Base-by-base conservation (phyloP, 2,329 filamentous ascomycete genomes). In the Diplocarpon mali region DNA sequence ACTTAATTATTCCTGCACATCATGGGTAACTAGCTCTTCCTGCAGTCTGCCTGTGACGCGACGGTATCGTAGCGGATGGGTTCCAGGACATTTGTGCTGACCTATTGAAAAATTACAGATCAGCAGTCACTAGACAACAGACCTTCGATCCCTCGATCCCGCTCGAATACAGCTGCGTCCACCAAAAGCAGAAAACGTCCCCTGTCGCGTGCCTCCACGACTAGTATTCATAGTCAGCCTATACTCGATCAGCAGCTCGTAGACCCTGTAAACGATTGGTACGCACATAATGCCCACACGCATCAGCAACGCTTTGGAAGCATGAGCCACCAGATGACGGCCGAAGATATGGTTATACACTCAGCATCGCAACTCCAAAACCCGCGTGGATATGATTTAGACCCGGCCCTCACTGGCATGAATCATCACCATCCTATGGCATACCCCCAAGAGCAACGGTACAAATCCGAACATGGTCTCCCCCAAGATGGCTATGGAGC, bases 281-380 rank as follows among this genome's bases (percentile, higher is more conserved):
- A 58, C 50, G 56, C 62, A 27, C 51, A 53, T 11, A 55, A 55
- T 46, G 34, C 53, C 10, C 57, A 59, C 30, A 42, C 50, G 34
- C 56, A 58, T 43, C 57, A 60, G 38, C 53, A 60, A 35, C 53
- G 56, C 44, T 60, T 60, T 28, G 53, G 46, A 24, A 49, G 40
- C 32, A 53, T 57, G 27, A 50, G 51, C 32, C 54, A 62, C 34
- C 56, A 60, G 43, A 69, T 80, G 66, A 69, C 72, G 2, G 64
- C 73, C 17, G 76, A 80, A 53, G 75, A 76, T 48, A 70, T 79
- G 64, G 71, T 80, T 38, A 64, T 80, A 49, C 72, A 76, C 45
- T 71, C 72, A 14, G 69, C 72, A 24, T 68, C 70, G 16, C 76
- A 77, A 50, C 68, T 79, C 56, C 72, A 75, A 50, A 64, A 67